Evolutionary conservation across 257 asterid species (phyloP), one percentile per base, ranked within the genome.

Genomic region (Voacanga thouarsii): DNA sequence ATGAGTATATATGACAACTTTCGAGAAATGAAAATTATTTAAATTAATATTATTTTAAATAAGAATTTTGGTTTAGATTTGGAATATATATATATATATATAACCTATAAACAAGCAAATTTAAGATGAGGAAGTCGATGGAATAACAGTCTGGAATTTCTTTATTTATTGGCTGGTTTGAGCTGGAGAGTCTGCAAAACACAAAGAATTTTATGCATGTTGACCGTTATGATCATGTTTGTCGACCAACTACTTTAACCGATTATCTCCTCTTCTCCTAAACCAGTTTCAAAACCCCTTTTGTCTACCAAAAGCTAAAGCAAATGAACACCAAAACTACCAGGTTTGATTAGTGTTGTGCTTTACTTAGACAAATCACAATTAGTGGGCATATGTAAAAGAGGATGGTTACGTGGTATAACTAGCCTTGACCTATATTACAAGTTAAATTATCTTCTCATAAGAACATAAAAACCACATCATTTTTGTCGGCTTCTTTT

Each of bases 401-500:
- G 44, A 39, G 6, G 28, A 49, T 72, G 50, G 3, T 82, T 72
- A 78, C 77, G 72, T 70, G 74, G 74, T 30, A 10, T 37, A 24
- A 57, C 60, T 43, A 70, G 7, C 73, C 64, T 28, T 7, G 0
- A 30, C 5, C 8, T 33, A 15, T 72, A 9, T 37, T 7, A 37
- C 47, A 50, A 14, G 28, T 44, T 63, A 79, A 63, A 26, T 76
- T 19, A 30, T 50, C 77, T 21, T 60, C 51, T 61, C 5, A 56
- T 30, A 44, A 19, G 71, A 75, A 23, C 43, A 12, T 21, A 7
- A 12, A 28, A 49, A 47, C 21, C 33, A 75, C 72, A 55, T 77
- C 55, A 43, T 66, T 76, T 53, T 59, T 71, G 82, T 77, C 78
- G 82, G 72, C 75, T 60, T 80, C 65, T 44, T 80, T 70, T 70